phyloP scores from a whole-genome alignment of 2,329 filamentous ascomycete species.

The Rutstroemia sp. region DNA sequence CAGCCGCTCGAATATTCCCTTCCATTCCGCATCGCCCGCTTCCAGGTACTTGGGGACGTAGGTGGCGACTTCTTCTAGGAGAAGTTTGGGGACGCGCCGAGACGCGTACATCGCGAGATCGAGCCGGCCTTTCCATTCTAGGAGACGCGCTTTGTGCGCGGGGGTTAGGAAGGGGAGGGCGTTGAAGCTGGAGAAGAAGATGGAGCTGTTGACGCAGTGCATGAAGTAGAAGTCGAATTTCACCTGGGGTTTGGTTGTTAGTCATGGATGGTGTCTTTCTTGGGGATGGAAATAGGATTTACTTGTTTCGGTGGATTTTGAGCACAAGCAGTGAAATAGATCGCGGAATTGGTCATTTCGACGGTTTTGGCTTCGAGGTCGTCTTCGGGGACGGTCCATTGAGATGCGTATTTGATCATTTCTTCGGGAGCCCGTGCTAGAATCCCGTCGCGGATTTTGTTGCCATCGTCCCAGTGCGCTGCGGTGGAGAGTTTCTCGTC shows the following conservation, averaged over 20 bases:
- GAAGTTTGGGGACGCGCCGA: conserved; percentile 53
- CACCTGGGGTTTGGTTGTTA: conserved; percentile 28
- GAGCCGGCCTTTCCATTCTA: conserved; percentile 75
- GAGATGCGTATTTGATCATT: conserved; percentile 53
- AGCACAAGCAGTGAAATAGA: conserved; percentile 43
- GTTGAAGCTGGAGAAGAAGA: conserved; percentile 68
- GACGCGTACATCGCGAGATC: conserved; percentile 71
- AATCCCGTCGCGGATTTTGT: conserved; percentile 64
- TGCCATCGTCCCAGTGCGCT: conserved; percentile 44
- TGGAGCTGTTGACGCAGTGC: conserved; percentile 64
- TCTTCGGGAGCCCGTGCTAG: conserved; percentile 54
- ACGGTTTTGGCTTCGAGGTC: conserved; percentile 42
- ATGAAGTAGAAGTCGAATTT: conserved; percentile 82
- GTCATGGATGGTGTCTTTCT: not conserved
- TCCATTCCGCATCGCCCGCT: conserved; percentile 22
- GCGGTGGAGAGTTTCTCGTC: conserved; percentile 51
- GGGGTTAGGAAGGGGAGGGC: conserved; percentile 51
- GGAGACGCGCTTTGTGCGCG: conserved; percentile 56
- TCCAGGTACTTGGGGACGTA: conserved; percentile 44
- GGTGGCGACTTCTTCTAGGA: conserved; percentile 47
- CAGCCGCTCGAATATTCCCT: conserved; percentile 40
- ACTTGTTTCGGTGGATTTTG: conserved; percentile 52
- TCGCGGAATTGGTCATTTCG: conserved; percentile 63
- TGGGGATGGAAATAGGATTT: not conserved
- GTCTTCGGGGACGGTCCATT: conserved; percentile 50